Conservation (phyloP, 192 early-diverging fungal genomes). For the Coemansia furcata region DNA sequence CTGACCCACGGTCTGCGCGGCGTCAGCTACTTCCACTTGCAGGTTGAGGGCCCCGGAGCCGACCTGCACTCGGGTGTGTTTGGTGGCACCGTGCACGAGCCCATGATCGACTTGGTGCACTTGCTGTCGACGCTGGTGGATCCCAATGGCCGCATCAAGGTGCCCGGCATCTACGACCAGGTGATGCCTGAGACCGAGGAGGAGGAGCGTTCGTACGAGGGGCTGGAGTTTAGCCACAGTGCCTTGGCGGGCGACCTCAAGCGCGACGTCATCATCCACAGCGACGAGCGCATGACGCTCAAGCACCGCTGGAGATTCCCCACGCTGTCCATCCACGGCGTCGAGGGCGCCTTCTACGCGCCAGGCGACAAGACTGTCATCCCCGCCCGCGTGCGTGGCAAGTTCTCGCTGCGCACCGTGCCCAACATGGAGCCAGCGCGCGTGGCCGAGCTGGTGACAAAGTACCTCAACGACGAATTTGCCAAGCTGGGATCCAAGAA, state of each 20-base stretch:
- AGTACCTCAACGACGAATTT: conserved; percentile 81
- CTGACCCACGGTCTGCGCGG: conserved; percentile 95
- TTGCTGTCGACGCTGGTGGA: conserved; percentile 83
- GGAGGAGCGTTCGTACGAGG: conserved; percentile 80
- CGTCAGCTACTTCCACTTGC: conserved; percentile 63
- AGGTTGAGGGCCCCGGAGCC: conserved; percentile 75
- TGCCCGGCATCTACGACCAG: conserved; percentile 90
- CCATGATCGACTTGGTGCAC: conserved; percentile 91
- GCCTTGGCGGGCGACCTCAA: conserved; percentile 72
- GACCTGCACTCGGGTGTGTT: conserved; percentile 98
- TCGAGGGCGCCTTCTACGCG: conserved; percentile 95
- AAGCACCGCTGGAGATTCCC: conserved; percentile 95
- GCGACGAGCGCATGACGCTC: conserved; percentile 71
- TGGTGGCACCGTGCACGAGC: conserved; percentile 93
- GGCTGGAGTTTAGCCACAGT: conserved; percentile 68
- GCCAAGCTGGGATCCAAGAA: conserved; percentile 89
- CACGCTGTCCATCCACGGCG: conserved; percentile 93
- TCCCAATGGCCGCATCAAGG: conserved; percentile 82
- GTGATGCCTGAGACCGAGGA: conserved; percentile 81
- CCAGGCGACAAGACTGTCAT: conserved; percentile 97
- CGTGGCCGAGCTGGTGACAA: conserved; percentile 70
- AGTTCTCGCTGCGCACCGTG: conserved; percentile 97
- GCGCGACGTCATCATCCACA: conserved; percentile 72
- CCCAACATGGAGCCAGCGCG: conserved; percentile 88
- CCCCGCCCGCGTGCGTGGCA: conserved; percentile 91